Conservation (phyloP, 2,329 filamentous ascomycete genomes). For the Teratosphaeria nubilosa region DNA sequence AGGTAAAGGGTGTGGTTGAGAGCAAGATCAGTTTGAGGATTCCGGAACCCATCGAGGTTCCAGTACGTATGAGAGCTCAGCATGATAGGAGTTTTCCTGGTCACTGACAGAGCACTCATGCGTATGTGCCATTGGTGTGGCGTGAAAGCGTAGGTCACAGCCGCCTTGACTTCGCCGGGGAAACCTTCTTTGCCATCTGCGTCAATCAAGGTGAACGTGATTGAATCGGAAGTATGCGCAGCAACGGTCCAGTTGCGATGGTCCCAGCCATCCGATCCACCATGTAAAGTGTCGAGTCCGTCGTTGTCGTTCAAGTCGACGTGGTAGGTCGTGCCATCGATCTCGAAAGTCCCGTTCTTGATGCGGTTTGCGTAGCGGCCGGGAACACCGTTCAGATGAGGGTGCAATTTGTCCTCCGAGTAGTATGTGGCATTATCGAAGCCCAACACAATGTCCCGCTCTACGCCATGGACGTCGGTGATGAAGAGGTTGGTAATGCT, state of each 20-base stretch:
- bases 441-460: slow-evolving; percentile 61
- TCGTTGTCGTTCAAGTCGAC: slow-evolving; percentile 25
- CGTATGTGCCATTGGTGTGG: slow-evolving; percentile 60
- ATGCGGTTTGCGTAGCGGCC: slow-evolving; percentile 73
- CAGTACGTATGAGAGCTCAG: slow-evolving; percentile 56
- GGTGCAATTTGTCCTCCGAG: slow-evolving; percentile 52
- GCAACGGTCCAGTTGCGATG: slow-evolving; percentile 63
- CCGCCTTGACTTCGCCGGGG: slow-evolving; percentile 62
- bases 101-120: slow-evolving; percentile 60
- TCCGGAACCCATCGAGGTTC: slow-evolving; percentile 71
- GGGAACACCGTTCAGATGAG: slow-evolving; percentile 62
- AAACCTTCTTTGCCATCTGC: slow-evolving; percentile 63
- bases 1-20: slow-evolving; percentile 63
- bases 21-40: slow-evolving; percentile 54
- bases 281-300: slow-evolving; percentile 43
- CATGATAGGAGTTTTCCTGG: slow-evolving; percentile 73
- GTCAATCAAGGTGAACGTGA: slow-evolving; percentile 66
- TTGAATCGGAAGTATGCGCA: slow-evolving; percentile 53
- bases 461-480: slow-evolving; percentile 56
- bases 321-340: slow-evolving; percentile 38
- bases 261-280: slow-evolving; percentile 46
- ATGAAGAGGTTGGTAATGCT: slow-evolving; percentile 63
- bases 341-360: slow-evolving; percentile 51
- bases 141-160: slow-evolving; percentile 53
- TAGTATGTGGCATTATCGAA: slow-evolving; percentile 52